A percentile compares a stretch with the other conserved stretches of the same genome.
Conservation (phyloP, 441 rosid genomes). For the Mallotus japonicus region DNA sequence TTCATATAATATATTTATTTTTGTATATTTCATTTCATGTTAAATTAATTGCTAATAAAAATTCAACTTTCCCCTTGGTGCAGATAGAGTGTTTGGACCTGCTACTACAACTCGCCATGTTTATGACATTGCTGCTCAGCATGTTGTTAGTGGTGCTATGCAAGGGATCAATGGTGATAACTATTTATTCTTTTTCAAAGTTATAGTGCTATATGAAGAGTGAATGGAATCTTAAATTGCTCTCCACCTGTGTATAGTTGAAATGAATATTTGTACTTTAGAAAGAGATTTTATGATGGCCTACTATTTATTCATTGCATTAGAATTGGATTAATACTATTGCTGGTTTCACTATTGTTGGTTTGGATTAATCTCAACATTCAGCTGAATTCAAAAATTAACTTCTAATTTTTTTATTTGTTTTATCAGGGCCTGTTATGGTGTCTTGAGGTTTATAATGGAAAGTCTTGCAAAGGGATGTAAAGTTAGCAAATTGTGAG, state of each 20-base stretch:
- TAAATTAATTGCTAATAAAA: neutral
- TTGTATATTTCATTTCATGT: no score
- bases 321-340: no score
- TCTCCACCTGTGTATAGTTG: neutral
- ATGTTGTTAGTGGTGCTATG: conserved; percentile 84
- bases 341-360: no score
- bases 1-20: no score
- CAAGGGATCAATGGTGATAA: conserved; percentile 78
- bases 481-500: no score
- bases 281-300: neutral
- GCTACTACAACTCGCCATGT: conserved; percentile 90
- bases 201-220: neutral
- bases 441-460: no score
- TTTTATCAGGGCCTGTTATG: no score
- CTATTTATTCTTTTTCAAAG: neutral
- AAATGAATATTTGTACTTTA: conserved; percentile 1
- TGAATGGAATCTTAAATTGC: neutral
- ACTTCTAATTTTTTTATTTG: no score
- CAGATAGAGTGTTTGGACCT: conserved; percentile 95
- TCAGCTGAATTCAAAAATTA: no score
- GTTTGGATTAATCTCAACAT: neutral
- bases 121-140: conserved; percentile 88
- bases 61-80: neutral
- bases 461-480: no score
- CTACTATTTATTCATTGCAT: neutral